Conservation (phyloP, 2,329 filamentous ascomycete genomes). For the Clarireedia sp. region DNA sequence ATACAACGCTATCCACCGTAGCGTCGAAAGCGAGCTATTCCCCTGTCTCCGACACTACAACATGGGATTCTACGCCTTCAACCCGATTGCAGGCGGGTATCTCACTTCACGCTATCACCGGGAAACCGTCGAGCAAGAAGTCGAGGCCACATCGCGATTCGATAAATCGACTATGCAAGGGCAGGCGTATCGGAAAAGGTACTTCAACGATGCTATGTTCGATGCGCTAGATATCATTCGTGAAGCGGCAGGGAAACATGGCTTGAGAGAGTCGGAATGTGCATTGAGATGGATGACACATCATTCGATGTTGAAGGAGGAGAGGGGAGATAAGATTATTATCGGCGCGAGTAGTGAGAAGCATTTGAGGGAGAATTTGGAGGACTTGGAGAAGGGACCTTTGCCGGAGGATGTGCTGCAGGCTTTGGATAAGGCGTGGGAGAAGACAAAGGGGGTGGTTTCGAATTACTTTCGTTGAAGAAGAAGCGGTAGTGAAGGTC, state of each 20-base stretch:
- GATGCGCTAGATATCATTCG: conserved; percentile 62
- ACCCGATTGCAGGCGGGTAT: conserved; percentile 45
- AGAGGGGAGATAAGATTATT: conserved; percentile 49
- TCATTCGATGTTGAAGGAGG: conserved; percentile 52
- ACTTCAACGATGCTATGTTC: conserved; percentile 55
- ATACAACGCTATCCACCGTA: conserved; percentile 29
- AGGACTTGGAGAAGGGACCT: conserved; percentile 57
- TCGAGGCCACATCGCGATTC: conserved; percentile 15
- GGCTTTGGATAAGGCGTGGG: conserved; percentile 4
- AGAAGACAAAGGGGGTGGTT: neutral
- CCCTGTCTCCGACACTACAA: conserved; percentile 50
- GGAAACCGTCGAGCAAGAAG: conserved; percentile 30
- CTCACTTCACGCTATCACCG: conserved; percentile 42
- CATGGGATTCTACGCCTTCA: conserved; percentile 53
- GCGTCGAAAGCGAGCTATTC: conserved; percentile 55
- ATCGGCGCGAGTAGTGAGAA: conserved; percentile 49
- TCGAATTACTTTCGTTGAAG: neutral
- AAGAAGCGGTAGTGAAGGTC: too few species aligned
- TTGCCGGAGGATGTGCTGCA: conserved; percentile 59
- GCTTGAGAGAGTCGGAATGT: conserved; percentile 63
- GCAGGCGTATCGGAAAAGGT: conserved; percentile 43
- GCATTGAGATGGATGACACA: conserved; percentile 67
- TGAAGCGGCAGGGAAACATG: conserved; percentile 56
- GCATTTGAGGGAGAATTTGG: conserved; percentile 50
- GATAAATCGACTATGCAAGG: conserved; percentile 41